phyloP scores from a whole-genome alignment of 2,329 filamentous ascomycete genomes.

The Sclerotinia nivalis region DNA sequence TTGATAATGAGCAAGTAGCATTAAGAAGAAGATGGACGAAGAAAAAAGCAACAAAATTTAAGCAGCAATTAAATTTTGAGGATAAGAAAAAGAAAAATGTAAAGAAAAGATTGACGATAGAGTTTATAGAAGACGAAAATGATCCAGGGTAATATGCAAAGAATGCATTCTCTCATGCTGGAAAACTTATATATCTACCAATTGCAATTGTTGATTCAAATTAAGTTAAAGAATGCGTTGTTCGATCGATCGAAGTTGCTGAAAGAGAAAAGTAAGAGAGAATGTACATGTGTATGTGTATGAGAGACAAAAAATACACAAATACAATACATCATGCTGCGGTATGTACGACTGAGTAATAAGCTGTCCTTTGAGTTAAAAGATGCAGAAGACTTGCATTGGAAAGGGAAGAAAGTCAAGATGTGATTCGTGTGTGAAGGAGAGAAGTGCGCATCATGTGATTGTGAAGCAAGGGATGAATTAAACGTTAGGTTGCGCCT shows the following conservation, averaged over 20 bases:
- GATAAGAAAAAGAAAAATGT: neutral
- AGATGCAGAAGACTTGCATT: neutral
- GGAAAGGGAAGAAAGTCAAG: neutral
- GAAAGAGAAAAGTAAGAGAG: neutral
- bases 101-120: conserved; percentile 1
- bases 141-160: conserved; percentile 6
- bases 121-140: conserved; percentile 13
- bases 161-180: conserved; percentile 16
- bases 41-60: neutral
- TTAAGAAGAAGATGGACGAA: neutral
- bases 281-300: neutral
- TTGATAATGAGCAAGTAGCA: neutral
- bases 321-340: neutral
- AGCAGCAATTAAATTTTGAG: neutral
- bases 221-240: conserved; percentile 17
- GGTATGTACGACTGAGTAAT: neutral
- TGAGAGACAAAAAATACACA: neutral
- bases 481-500: neutral
- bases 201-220: conserved; percentile 18
- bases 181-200: conserved; percentile 17
- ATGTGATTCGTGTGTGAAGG: conserved; percentile 12
- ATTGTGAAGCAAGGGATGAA: neutral
- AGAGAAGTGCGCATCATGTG: conserved; percentile 8
- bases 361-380: neutral
- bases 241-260: conserved; percentile 20